Percentiles rank a stretch among this genome's conserved stretches.
Evolutionary conservation across 768 basidiomycete genomes (phyloP).

Genomic region (Multifurca ochricompacta): DNA sequence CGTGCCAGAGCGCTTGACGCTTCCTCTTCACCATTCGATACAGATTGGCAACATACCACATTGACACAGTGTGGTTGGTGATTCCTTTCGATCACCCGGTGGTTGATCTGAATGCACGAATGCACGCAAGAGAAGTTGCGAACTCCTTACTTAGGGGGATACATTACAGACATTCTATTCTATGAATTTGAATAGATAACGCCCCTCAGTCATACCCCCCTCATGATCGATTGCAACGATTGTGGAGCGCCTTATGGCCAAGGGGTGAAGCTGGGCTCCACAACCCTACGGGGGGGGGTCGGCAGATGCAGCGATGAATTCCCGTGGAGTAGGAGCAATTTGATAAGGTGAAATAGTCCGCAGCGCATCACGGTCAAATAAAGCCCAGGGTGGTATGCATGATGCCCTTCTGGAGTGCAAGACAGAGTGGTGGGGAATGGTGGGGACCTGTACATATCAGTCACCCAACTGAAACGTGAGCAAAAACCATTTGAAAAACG

Average conservation of each 20-base stretch:
- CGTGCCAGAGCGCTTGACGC: neutral
- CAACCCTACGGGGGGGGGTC: neutral
- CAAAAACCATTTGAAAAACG: neutral
- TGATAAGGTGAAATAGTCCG: neutral
- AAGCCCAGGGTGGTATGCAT: neutral
- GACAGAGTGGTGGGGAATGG: neutral
- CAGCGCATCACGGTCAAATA: neutral
- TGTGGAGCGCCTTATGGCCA: neutral
- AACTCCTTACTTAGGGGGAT: neutral
- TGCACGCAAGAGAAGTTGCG: neutral
- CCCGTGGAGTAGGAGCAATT: neutral
- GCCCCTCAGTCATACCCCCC: neutral
- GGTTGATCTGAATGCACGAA: neutral
- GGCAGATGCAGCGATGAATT: neutral
- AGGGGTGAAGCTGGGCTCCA: neutral
- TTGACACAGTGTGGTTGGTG: neutral
- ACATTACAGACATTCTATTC: neutral
- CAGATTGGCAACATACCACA: neutral
- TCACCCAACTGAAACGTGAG: neutral
- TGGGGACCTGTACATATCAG: neutral
- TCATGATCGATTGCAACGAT: neutral
- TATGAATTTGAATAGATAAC: neutral
- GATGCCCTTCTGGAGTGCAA: neutral
- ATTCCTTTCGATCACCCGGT: neutral
- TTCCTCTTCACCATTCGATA: neutral